phyloP scores from a whole-genome alignment of 2,329 filamentous ascomycete species.

The Sporothrix mexicana region DNA sequence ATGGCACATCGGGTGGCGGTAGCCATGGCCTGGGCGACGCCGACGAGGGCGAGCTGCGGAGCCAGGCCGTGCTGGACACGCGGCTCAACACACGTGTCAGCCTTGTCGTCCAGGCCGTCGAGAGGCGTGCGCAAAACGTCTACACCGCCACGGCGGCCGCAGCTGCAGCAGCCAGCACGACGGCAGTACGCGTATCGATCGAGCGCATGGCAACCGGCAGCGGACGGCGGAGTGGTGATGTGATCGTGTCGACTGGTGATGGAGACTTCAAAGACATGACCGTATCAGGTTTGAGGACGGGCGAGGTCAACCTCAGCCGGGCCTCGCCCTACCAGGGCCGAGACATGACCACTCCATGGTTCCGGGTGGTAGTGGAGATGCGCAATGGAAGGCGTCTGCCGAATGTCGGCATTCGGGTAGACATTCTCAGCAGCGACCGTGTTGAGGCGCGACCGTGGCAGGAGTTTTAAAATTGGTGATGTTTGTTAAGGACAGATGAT shows the following conservation, averaged over 20 bases:
- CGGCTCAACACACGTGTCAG: slow-evolving; percentile 65
- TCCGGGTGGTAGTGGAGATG: slow-evolving; percentile 70
- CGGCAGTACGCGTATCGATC: slow-evolving; percentile 70
- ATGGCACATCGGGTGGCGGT: neutral
- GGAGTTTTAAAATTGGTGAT: slow-evolving; percentile 22
- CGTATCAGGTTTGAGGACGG: slow-evolving; percentile 46
- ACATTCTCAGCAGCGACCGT: slow-evolving; percentile 57
- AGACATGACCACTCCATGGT: slow-evolving; percentile 67
- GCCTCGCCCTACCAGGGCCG: slow-evolving; percentile 25
- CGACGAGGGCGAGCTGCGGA: slow-evolving; percentile 46
- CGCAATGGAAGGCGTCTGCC: slow-evolving; percentile 62
- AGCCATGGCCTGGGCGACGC: slow-evolving; percentile 28
- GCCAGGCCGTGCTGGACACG: slow-evolving; percentile 49
- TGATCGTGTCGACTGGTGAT: slow-evolving; percentile 70
- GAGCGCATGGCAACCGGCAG: slow-evolving; percentile 54
- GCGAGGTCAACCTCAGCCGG: slow-evolving; percentile 32
- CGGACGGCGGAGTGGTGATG: slow-evolving; percentile 53
- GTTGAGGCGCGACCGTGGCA: slow-evolving; percentile 55
- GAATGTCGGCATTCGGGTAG: slow-evolving; percentile 56
- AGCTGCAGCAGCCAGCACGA: slow-evolving; percentile 41
- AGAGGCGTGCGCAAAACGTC: slow-evolving; percentile 35
- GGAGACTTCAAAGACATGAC: slow-evolving; percentile 75
- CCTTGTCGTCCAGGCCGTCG: slow-evolving; percentile 50
- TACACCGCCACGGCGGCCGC: slow-evolving; percentile 39
- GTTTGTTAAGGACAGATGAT: too few relatives aligned